Conservation (phyloP, 805 yeast species). For the Cyberlindnera mrakii region DNA sequence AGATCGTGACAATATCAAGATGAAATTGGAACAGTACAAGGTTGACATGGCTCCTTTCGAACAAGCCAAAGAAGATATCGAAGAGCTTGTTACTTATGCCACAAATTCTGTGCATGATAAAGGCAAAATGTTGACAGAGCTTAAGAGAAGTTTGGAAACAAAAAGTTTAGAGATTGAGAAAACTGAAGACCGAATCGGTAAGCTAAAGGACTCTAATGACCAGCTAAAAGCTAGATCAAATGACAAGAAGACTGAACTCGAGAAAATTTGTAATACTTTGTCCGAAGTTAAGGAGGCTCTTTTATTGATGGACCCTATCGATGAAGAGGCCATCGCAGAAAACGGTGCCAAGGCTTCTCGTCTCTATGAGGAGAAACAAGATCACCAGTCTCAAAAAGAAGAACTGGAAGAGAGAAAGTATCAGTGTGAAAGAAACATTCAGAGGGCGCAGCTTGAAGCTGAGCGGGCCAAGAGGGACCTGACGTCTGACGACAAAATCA, state of each 20-base stretch:
- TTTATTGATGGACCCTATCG: constrained; percentile 4
- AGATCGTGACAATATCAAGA: constrained; percentile 23
- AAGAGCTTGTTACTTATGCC: constrained; percentile 23
- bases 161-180: constrained; percentile 31
- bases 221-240: constrained; percentile 7
- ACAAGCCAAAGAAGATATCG: constrained; percentile 14
- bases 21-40: constrained; percentile 24
- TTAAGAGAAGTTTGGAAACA: constrained; percentile 21
- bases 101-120: constrained; percentile 23
- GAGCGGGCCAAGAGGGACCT: constrained; percentile 13
- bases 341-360: constrained; percentile 14
- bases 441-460: constrained; percentile 26
- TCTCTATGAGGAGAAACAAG: constrained; percentile 24
- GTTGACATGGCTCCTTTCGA: constrained; percentile 18
- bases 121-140: constrained; percentile 12
- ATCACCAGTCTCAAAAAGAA: constrained; percentile 34
- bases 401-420: constrained; percentile 37
- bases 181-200: background rate
- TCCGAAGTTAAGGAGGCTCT: background rate
- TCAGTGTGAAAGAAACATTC: constrained; percentile 28
- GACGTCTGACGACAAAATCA: constrained; percentile 45
- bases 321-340: constrained; percentile 2
- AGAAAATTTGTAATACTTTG: constrained; percentile 22
- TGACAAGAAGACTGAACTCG: constrained; percentile 30
- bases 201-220: background rate